These are phyloP conservation scores for Dioscorea alata DNA, from an alignment of 106 monocot species.

Conservation along the genomic window DNA sequence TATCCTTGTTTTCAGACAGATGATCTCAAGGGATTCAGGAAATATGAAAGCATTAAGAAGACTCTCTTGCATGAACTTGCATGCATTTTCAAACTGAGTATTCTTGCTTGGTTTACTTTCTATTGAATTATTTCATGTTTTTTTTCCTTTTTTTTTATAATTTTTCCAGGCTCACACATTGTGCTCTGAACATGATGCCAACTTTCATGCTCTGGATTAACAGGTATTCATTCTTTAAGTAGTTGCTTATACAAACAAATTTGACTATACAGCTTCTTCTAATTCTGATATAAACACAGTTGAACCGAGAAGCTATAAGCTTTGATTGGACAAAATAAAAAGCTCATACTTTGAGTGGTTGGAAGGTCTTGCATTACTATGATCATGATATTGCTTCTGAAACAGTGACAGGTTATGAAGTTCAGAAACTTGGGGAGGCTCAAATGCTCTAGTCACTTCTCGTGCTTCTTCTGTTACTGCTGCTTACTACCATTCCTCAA, in stretches of 20 bases:
- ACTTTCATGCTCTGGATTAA: conserved; percentile 80
- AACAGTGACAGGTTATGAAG: conserved; percentile 2
- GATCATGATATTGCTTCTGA: conserved; percentile 27
- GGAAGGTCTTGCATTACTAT: conserved; percentile 31
- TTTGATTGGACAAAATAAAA: conserved; percentile 91
- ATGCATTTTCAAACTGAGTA: conserved; percentile 10
- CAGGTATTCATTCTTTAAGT: conserved; percentile 35
- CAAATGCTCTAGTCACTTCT: conserved; percentile 23
- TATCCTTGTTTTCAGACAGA: conserved; percentile 92
- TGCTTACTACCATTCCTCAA: conserved; percentile 49
- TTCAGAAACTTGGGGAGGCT: conserved; percentile 69
- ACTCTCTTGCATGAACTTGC: conserved; percentile 96
- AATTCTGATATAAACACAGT: conserved; percentile 29
- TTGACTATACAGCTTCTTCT: not conserved
- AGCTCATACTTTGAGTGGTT: conserved; percentile 56
- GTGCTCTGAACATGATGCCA: conserved; percentile 79
- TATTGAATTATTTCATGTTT: not conserved
- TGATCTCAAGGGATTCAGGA: conserved; percentile 95
- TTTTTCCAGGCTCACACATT: conserved; percentile 85
- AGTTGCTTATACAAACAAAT: not conserved
- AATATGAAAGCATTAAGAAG: conserved; percentile 91
- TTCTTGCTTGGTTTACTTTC: too few relatives aligned
- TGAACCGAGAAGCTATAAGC: conserved; percentile 72
- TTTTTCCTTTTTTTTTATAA: too few relatives aligned
- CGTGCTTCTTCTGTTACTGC: conserved; percentile 66